Conservation (phyloP, 352 stramenopile species). For the Globisporangium recalcitrans region DNA sequence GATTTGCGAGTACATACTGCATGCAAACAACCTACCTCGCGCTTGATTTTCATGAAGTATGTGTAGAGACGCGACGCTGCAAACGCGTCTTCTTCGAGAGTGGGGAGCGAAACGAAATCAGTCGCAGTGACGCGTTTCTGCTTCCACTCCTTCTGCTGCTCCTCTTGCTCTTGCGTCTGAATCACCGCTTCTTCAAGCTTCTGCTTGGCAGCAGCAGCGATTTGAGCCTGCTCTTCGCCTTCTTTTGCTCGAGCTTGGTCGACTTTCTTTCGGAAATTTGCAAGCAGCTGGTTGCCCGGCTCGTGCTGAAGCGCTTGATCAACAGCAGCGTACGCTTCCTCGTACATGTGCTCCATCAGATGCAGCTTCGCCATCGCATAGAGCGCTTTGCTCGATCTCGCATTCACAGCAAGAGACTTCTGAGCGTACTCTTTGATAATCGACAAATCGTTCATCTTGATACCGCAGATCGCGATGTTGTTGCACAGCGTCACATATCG, state of each 20-base stretch:
- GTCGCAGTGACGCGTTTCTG: slow-evolving; percentile 26
- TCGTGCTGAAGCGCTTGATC: slow-evolving; percentile 33
- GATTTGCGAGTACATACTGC: neutral
- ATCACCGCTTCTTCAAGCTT: slow-evolving; percentile 31
- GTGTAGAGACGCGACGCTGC: slow-evolving; percentile 38
- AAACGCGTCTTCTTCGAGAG: slow-evolving; percentile 63
- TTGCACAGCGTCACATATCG: slow-evolving; percentile 64
- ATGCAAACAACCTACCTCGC: slow-evolving; percentile 31
- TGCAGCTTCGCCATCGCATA: slow-evolving; percentile 67
- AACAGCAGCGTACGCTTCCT: slow-evolving; percentile 38
- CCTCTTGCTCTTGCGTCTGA: slow-evolving; percentile 19
- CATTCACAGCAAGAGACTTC: slow-evolving; percentile 49
- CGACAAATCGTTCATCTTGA: slow-evolving; percentile 57
- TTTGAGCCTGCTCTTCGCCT: slow-evolving; percentile 19
- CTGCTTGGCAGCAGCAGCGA: slow-evolving; percentile 35
- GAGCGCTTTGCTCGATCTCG: slow-evolving; percentile 49
- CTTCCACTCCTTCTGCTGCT: slow-evolving; percentile 44
- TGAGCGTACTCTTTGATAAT: slow-evolving; percentile 51
- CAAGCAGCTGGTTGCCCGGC: slow-evolving; percentile 41
- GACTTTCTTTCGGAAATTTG: slow-evolving; percentile 46
- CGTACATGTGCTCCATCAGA: slow-evolving; percentile 52
- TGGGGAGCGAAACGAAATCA: slow-evolving; percentile 38
- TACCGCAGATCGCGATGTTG: slow-evolving; percentile 72
- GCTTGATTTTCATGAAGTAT: slow-evolving; percentile 68
- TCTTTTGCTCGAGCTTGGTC: slow-evolving; percentile 28